Base-by-base conservation (phyloP, 2,329 filamentous ascomycete genomes). In the Myriosclerotinia duriaeana region DNA sequence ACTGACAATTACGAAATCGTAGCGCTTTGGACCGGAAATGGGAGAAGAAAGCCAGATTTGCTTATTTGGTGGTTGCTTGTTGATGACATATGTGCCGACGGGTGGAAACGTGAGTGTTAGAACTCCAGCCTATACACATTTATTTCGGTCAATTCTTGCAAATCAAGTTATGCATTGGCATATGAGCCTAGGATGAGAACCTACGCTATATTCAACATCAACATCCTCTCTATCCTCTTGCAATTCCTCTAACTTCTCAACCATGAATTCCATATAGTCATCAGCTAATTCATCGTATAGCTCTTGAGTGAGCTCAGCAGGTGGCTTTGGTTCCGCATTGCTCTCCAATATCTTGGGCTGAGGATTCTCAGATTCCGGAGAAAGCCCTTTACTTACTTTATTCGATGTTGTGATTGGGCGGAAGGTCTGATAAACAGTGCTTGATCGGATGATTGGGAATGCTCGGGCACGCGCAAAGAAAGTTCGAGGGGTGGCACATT, bases 31-130 rank as follows among this genome's bases (percentile, higher is more conserved):
- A 0, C 95, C 95, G 7, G 91, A 93, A 64, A 92, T 82, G 5
- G 95, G 95, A 53, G 92, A 96, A 48, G 92, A 95, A 55, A 98
- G 87, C 95, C 95, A 99, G 76, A 99, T 97, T 77, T 90, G 95
- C 82, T 93, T 95, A 83, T 97, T 98, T 26, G 94, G 93, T 0
- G 95, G 95, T 78, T 99, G 95, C 79, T 99, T 99, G 85, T 99
- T 99, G 80, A 99, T 85, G 68, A 99, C 91, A 77, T 96, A 99
- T 40, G 87, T 94, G 69, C 93, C 93, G 61, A 87, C 82, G 15
- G 83, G 81, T 1, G 87, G 86, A 72, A 91, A 86, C 8, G 81
- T 83, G 74, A 98, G 83, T 70, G 88, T 93, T 72, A 98, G 84
- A 66, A 98, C 93, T 65, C 95, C 94, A 64, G 92, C 86, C 93